Percentiles rank a stretch among this genome's conserved stretches.
Evolutionary conservation across 345 rosid genomes (phyloP).

Genomic region (Physaria fendleri): DNA sequence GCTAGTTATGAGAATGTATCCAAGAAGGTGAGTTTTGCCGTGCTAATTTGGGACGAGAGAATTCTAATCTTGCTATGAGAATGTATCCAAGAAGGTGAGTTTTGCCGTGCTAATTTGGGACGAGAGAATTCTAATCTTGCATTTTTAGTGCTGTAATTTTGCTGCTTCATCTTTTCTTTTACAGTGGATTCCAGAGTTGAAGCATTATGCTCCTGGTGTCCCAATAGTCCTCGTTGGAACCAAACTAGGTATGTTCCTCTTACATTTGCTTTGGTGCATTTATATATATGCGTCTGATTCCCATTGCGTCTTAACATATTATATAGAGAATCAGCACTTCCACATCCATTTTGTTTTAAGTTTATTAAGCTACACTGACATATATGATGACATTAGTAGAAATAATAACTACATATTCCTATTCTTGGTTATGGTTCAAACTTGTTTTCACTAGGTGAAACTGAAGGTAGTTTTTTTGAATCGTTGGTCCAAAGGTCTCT

Average conservation of each 20-base stretch:
- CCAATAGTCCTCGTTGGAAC: conserved; percentile 91
- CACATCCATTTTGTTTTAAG: neutral
- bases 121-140: too few relatives aligned
- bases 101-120: too few relatives aligned
- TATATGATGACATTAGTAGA: neutral
- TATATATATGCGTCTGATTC: neutral
- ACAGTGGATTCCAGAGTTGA: conserved; percentile 96
- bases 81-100: conserved; percentile 78
- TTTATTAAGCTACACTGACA: conserved; percentile 5
- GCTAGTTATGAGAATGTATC: conserved; percentile 97
- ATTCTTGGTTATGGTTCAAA: too few relatives aligned
- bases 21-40: conserved; percentile 65
- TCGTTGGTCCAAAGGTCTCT: too few relatives aligned
- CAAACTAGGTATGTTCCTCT: conserved; percentile 58
- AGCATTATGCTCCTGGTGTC: conserved; percentile 91
- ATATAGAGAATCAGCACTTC: neutral
- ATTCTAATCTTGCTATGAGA: conserved; percentile 98
- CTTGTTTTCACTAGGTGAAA: too few relatives aligned
- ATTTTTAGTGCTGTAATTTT: neutral
- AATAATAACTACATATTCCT: neutral
- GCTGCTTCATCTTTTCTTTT: conserved; percentile 1
- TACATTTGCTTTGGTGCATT: neutral
- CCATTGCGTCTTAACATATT: neutral
- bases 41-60: too few relatives aligned
- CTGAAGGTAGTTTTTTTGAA: too few relatives aligned